Base-by-base conservation (phyloP, 768 basidiomycete species). In the Amanita molliuscula region DNA sequence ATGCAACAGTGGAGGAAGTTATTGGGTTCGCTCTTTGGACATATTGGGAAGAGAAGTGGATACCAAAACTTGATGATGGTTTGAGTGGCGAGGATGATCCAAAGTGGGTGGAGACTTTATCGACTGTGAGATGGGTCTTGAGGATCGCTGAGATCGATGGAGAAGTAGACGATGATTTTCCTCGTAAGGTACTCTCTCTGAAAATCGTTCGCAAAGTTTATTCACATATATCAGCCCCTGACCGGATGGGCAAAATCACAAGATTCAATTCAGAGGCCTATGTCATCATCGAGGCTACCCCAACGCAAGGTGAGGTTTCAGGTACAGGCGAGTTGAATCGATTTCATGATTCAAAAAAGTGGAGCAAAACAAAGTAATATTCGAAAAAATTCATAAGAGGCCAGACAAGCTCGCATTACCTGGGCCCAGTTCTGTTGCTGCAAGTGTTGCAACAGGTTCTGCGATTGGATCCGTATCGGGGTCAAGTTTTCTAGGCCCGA, bases 161-260 rank as follows among this genome's bases (percentile, higher is more conserved):
- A 13, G 95, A 97, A 64, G 91, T 98, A 0, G 96, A 99, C 62
- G 96, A 97, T 62, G 96, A 99, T 68, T 98, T 94, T 61, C 96
- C 95, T 20, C 88, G 94, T 95, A 63, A 58, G 88, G 73, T 45
- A n/a, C n/a, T 44, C 28, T 16, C 35, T 26, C 48, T 42, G 15
- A 18, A 28, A 37, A 37, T 29, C 13, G 18, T 4, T 5, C 29
- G 41, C 18, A 52, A 52, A 7, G 15, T 16, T 28, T 31, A 13
- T 50, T 48, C 26, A 21, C 38, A 44, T n/a, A 21, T 18, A 54
- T n/a, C 55, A 95, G 95, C 95, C 0, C 88, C 94, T 7, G 96
- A 97, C 63, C 75, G 96, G 18, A 82, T 82, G 33, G 81, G 87
- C 1, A 84, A 85, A 58, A 81, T 95, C 18, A 74, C 79, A 16